Evolutionary conservation across 1,284 basidiomycete species (phyloP), one percentile per base, ranked within the genome.

Genomic region (Leccinum ponderosum): DNA sequence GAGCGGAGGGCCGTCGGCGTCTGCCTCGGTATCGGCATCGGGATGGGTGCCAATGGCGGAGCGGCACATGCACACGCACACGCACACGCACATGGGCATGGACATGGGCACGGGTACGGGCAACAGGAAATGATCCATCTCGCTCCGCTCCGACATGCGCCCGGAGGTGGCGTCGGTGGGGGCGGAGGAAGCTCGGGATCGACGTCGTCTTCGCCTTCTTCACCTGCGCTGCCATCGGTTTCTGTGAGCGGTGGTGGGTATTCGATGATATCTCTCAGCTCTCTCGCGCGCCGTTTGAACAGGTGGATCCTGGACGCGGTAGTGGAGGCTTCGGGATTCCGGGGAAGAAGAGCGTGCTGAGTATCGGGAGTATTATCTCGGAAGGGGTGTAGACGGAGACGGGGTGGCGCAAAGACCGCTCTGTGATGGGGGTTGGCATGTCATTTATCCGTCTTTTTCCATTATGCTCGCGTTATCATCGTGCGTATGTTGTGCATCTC

Each of bases 301-400:
- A 72, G 67, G 70, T 48, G 22, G 22, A 77, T 65, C 73, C 70
- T 52, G 66, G 66, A 65, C 68, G 75, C 54, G 72, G 69, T 2
- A 20, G 6, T 47, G 20, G 47, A 25, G 47, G 47, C 14, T 52
- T 67, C 2, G 66, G 64, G 1, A 50, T 61, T 9, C 64, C 72
- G 6, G 78, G 78, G 54, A 87, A 86, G 79, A 85, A 83, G 75
- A 90, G 88, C 65, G 83, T 83, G 65, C 69, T 90, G 78, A 89
- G 86, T 66, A 90, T 91, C 64, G 86, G 87, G 64, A 89, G 83
- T 68, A 90, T 91, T 64, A 87, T 90, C 62, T 83, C 85, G 53
- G 85, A 71, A 0, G 69, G 70, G 9, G 69, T 53, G 51, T 68
- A 53, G 56, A 27, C 27, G 20, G 47, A 20, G 42, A 44, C 42